Conservation (phyloP, 1,284 basidiomycete genomes). For the Boletus sp. region DNA sequence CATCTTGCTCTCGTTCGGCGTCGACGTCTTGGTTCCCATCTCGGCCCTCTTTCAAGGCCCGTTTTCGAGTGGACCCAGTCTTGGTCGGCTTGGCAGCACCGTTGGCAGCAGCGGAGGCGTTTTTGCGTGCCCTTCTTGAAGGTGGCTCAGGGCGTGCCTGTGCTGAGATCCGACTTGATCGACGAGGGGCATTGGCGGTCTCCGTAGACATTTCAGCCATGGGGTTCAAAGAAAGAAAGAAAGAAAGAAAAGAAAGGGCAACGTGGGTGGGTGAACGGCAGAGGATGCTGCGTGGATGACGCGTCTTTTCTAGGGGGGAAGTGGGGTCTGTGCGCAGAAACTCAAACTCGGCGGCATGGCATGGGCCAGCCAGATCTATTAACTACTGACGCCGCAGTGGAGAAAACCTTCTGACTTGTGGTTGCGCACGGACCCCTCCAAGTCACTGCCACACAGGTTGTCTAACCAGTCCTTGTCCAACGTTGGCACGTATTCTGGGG, state of each 20-base stretch:
- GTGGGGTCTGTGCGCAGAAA: slow-evolving; percentile 27
- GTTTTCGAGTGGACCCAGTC: slow-evolving; percentile 25
- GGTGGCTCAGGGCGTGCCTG: slow-evolving; percentile 35
- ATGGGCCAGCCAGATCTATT: slow-evolving; percentile 13
- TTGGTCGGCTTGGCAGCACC: slow-evolving; percentile 23
- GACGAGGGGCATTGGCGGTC: slow-evolving; percentile 33
- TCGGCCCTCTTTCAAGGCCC: slow-evolving; percentile 22
- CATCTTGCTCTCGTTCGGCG: slow-evolving; percentile 19
- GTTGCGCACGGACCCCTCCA: slow-evolving; percentile 19
- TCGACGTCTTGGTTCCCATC: slow-evolving; percentile 14
- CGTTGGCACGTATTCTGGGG: no score
- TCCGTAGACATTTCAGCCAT: slow-evolving; percentile 26
- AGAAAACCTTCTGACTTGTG: no score
- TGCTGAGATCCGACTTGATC: slow-evolving; percentile 46
- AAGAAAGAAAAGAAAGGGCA: no score
- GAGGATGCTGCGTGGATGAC: slow-evolving; percentile 6
- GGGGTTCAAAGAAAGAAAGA: no score
- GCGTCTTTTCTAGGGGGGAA: slow-evolving; percentile 10
- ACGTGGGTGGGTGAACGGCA: background rate
- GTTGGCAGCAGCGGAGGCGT: slow-evolving; percentile 11
- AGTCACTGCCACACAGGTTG: slow-evolving; percentile 12
- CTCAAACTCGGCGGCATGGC: slow-evolving; percentile 21
- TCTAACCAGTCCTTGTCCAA: no score
- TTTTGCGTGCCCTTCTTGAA: slow-evolving; percentile 36
- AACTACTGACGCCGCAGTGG: slow-evolving; percentile 18